Evolutionary conservation across 495 filamentous ascomycete species (phyloP).

Genomic region (Lepraria neglecta): DNA sequence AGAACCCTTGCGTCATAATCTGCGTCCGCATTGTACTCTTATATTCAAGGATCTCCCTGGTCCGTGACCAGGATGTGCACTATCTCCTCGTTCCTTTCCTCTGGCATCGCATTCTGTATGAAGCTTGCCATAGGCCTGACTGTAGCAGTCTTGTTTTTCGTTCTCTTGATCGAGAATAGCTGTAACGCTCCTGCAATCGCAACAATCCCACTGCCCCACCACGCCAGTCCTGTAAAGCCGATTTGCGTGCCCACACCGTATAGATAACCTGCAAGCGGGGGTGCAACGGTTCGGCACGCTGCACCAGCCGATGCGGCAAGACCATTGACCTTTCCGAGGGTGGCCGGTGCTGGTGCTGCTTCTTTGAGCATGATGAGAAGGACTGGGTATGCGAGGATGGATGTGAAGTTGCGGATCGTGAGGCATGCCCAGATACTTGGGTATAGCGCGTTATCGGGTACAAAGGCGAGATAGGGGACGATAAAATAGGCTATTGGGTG

Average conservation of each 20-base stretch:
- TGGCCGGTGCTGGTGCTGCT: constrained; percentile 58
- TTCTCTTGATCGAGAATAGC: constrained; percentile 56
- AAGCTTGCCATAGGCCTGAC: constrained; percentile 30
- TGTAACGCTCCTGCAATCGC: constrained; percentile 64
- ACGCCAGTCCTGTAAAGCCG: constrained; percentile 67
- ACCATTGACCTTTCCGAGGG: constrained; percentile 74
- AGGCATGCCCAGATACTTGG: constrained; percentile 69
- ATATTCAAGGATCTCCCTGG: neutral
- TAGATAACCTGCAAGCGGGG: constrained; percentile 67
- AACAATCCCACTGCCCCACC: constrained; percentile 69
- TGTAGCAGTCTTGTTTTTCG: constrained; percentile 37
- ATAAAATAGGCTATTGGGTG: constrained; percentile 72
- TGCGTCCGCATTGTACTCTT: too few species aligned
- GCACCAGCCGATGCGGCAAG: constrained; percentile 73
- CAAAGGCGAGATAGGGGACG: constrained; percentile 59
- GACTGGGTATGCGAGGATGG: constrained; percentile 70
- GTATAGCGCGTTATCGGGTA: constrained; percentile 54
- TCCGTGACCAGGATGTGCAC: constrained; percentile 22
- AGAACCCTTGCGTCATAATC: too few species aligned
- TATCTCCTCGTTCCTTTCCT: constrained; percentile 18
- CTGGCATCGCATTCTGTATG: constrained; percentile 21
- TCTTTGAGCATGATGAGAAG: constrained; percentile 81
- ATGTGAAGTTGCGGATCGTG: constrained; percentile 64
- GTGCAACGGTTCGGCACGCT: constrained; percentile 67
- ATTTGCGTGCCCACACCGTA: constrained; percentile 62